phyloP scores from a whole-genome alignment of 306 rosid genomes.

The Erythrophleum fordii region DNA sequence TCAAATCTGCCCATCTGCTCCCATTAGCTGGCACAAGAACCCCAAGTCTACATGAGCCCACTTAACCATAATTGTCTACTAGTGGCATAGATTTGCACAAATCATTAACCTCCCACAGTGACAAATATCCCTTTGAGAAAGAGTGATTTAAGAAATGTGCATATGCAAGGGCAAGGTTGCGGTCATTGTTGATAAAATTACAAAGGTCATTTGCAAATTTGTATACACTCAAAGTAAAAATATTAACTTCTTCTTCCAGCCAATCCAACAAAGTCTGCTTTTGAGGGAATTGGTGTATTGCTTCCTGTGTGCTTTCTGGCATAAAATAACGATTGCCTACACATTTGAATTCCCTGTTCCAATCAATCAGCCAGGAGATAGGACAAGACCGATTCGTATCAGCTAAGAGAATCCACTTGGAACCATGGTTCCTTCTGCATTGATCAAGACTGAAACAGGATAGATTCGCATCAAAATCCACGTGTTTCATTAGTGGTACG shows the following conservation, averaged over 20 bases:
- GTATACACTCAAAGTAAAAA: conserved; percentile 21
- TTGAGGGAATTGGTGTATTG: conserved; percentile 30
- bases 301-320: conserved; percentile 60
- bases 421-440: neutral
- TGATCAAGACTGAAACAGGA: conserved; percentile 47
- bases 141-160: conserved; percentile 70
- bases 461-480: conserved; percentile 39
- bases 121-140: conserved; percentile 16
- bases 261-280: conserved; percentile 47
- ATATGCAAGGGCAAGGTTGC: conserved; percentile 44
- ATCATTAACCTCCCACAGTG: neutral
- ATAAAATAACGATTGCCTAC: conserved; percentile 43
- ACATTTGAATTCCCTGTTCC: conserved; percentile 53
- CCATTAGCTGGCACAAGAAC: conserved; percentile 69
- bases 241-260: conserved; percentile 40
- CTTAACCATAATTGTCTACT: conserved; percentile 58
- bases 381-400: conserved; percentile 3
- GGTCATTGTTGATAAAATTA: conserved; percentile 9
- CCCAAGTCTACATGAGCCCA: conserved; percentile 14
- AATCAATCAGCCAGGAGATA: conserved; percentile 62
- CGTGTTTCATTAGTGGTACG: conserved; percentile 58
- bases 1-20: conserved; percentile 72
- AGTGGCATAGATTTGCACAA: conserved; percentile 61
- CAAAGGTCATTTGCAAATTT: conserved; percentile 44
- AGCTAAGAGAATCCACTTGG: conserved; percentile 41